Conservation (phyloP, 306 rosid species). For the Hippophae rhamnoides region DNA sequence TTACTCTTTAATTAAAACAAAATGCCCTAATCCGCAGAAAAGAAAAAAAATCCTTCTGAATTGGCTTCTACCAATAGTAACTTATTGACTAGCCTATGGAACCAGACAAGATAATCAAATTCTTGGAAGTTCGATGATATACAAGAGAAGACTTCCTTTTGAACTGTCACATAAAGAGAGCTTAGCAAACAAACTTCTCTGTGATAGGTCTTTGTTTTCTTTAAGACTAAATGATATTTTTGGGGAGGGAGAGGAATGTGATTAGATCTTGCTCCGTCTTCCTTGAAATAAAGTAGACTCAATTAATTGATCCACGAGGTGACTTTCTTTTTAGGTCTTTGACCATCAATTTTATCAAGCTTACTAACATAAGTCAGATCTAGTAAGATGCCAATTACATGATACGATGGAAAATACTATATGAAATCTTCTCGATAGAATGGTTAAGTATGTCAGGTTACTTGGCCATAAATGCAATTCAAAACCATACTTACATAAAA, state of each 20-base stretch:
- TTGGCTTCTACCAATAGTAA: too few species aligned
- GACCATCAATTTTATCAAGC: not conserved
- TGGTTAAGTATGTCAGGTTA: not conserved
- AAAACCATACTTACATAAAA: conserved; percentile 60
- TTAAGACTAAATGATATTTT: too few species aligned
- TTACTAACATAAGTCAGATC: not conserved
- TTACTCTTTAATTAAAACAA: too few species aligned
- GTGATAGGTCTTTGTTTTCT: too few species aligned
- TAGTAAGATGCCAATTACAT: not conserved
- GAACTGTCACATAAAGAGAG: too few species aligned
- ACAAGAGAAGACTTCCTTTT: too few species aligned
- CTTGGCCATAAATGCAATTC: not conserved
- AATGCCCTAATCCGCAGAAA: too few species aligned
- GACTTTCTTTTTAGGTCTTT: not conserved
- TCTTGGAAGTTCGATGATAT: too few species aligned
- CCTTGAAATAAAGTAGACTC: not conserved
- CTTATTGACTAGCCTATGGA: too few species aligned
- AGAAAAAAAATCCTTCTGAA: too few species aligned
- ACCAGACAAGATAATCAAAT: too few species aligned
- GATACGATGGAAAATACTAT: not conserved
- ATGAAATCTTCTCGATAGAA: not conserved
- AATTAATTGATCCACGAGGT: not conserved
- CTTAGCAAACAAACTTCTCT: too few species aligned
- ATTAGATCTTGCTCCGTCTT: not conserved
- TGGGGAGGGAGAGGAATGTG: not conserved